Percentiles rank a stretch among this genome's conserved stretches.
Conservation (phyloP, 2,329 filamentous ascomycete genomes). For the Fusarium kyushuense region DNA sequence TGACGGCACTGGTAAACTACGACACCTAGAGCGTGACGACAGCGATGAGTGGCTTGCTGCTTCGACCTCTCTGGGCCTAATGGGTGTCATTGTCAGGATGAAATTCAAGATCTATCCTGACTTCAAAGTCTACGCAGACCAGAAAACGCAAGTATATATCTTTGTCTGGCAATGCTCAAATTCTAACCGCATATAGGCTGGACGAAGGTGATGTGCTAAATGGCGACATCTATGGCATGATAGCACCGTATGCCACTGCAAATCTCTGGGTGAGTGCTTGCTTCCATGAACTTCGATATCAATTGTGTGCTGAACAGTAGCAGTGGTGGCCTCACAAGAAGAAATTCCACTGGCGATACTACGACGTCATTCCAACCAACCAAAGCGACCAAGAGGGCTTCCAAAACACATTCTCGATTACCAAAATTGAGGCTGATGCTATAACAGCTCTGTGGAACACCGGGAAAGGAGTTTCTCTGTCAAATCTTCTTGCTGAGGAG, state of each 20-base stretch:
- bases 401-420: slow-evolving; percentile 12
- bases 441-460: slow-evolving; percentile 7
- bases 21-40: neutral
- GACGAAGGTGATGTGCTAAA: neutral
- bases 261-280: neutral
- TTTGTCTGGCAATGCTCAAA: accelerated
- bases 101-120: slow-evolving; percentile 20
- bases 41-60: slow-evolving; percentile 13
- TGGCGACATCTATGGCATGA: slow-evolving; percentile 9
- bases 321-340: slow-evolving; percentile 22
- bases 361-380: neutral
- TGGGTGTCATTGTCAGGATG: slow-evolving; percentile 7
- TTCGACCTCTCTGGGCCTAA: neutral
- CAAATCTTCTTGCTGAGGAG: neutral
- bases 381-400: slow-evolving; percentile 11
- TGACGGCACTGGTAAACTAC: neutral
- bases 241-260: neutral
- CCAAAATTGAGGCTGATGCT: neutral
- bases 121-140: slow-evolving; percentile 15
- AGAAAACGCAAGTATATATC: neutral
- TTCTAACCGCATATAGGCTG: neutral
- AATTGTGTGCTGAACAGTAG: accelerated
- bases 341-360: slow-evolving; percentile 16
- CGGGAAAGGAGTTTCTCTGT: neutral
- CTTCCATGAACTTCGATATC: accelerated